Conservation (phyloP, 1,284 basidiomycete species). For the Sanghuangporus weigelae region DNA sequence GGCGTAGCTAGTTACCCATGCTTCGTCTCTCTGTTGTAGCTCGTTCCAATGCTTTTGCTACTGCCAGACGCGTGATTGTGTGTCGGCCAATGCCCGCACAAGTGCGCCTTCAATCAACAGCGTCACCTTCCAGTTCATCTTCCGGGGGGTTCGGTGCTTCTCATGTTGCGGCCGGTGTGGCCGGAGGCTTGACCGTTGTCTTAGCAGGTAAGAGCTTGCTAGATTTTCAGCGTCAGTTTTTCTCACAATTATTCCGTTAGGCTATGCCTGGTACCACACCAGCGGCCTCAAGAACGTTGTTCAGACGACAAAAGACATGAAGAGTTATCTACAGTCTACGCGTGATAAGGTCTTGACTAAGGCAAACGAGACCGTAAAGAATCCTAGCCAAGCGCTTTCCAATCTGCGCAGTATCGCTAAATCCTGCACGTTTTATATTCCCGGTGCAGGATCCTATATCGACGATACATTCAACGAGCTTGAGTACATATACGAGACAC, state of each 20-base stretch:
- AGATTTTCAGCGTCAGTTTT: neutral
- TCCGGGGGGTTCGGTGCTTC: neutral
- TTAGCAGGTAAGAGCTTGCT: constrained; percentile 24
- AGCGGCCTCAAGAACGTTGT: constrained; percentile 35
- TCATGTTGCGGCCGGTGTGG: constrained; percentile 29
- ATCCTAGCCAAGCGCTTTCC: constrained; percentile 34
- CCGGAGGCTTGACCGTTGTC: constrained; percentile 32
- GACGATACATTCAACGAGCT: constrained; percentile 40
- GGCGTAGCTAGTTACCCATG: neutral
- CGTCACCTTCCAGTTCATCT: neutral
- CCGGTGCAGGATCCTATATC: constrained; percentile 37
- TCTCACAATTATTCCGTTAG: constrained; percentile 13
- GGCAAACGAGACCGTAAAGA: constrained; percentile 27
- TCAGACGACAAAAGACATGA: constrained; percentile 29
- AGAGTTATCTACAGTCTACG: constrained; percentile 31
- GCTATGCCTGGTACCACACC: constrained; percentile 36
- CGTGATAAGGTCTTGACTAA: constrained; percentile 32
- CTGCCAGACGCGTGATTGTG: neutral
- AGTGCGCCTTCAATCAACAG: constrained; percentile 1
- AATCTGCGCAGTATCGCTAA: constrained; percentile 36
- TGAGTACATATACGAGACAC: constrained; percentile 36
- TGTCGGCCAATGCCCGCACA: neutral
- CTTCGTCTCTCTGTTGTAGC: neutral
- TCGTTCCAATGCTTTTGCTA: neutral
- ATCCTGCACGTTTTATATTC: constrained; percentile 36